A percentile compares a stretch with the other conserved stretches of the same genome.
Evolutionary conservation across 768 basidiomycete species (phyloP).

Genomic region (Jaapia argillacea): DNA sequence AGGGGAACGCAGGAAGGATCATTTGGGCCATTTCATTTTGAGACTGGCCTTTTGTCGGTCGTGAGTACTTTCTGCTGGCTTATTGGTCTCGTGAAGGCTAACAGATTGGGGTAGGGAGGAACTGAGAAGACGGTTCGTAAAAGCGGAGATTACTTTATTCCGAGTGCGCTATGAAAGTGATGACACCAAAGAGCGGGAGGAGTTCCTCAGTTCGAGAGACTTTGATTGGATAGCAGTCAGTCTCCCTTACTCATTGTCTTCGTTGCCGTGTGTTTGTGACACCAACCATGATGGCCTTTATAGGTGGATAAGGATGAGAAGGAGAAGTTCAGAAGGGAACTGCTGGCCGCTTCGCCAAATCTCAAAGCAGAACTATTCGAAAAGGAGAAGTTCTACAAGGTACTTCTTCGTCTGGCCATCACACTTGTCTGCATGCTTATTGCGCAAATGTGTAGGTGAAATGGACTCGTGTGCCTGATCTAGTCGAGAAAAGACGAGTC

Average conservation of each 20-base stretch:
- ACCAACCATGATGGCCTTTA: too few relatives aligned
- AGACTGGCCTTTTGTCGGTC: slow-evolving; percentile 93
- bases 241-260: slow-evolving; percentile 8
- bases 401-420: slow-evolving; percentile 15
- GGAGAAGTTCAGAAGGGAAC: slow-evolving; percentile 29
- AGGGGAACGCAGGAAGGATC: slow-evolving; percentile 68
- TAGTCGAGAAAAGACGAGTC: slow-evolving; percentile 75
- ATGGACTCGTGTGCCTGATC: slow-evolving; percentile 92
- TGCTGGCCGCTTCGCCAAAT: slow-evolving; percentile 30
- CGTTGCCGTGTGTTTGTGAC: slow-evolving; percentile 7
- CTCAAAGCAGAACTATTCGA: slow-evolving; percentile 19
- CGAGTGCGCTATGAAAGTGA: slow-evolving; percentile 69
- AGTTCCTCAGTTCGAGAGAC: slow-evolving; percentile 54
- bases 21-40: slow-evolving; percentile 88
- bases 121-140: slow-evolving; percentile 77
- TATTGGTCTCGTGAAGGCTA: neutral
- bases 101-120: slow-evolving; percentile 56
- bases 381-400: slow-evolving; percentile 71
- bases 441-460: slow-evolving; percentile 49
- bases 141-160: slow-evolving; percentile 83
- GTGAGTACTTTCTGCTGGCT: slow-evolving; percentile 41
- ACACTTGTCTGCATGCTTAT: neutral
- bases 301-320: slow-evolving; percentile 59
- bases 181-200: slow-evolving; percentile 40
- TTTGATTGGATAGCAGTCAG: slow-evolving; percentile 59